Conservation (phyloP, 352 stramenopile species). For the Phytophthora citrophthora region DNA sequence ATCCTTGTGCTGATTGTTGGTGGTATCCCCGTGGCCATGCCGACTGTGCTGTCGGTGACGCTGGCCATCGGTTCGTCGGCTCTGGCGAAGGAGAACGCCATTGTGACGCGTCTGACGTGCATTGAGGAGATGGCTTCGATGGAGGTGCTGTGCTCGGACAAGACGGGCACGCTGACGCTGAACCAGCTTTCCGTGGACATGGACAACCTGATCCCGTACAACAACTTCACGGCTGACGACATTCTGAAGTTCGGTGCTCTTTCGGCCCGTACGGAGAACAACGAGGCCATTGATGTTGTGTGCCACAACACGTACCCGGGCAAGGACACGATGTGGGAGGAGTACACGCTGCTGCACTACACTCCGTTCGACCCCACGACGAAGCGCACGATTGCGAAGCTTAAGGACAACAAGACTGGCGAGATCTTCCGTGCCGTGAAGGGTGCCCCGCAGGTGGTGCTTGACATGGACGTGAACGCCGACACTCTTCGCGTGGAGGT, state of each 20-base stretch:
- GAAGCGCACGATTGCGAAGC: constrained; percentile 93
- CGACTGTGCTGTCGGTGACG: constrained; percentile 92
- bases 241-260: constrained; percentile 71
- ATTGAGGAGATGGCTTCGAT: constrained; percentile 94
- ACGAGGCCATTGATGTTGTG: constrained; percentile 77
- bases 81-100: constrained; percentile 91
- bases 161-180: constrained; percentile 94
- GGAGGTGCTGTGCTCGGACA: constrained; percentile 95
- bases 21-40: constrained; percentile 94
- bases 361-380: constrained; percentile 85
- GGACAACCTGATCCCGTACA: constrained; percentile 84
- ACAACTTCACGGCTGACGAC: constrained; percentile 59
- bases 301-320: constrained; percentile 80
- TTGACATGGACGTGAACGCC: constrained; percentile 81
- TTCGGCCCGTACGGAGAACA: constrained; percentile 74
- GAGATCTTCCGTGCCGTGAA: constrained; percentile 92
- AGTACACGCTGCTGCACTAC: constrained; percentile 83
- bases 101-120: constrained; percentile 91
- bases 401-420: constrained; percentile 82
- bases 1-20: constrained; percentile 92
- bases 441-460: constrained; percentile 91
- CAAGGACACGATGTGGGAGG: constrained; percentile 81
- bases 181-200: constrained; percentile 96
- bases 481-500: constrained; percentile 65
- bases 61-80: constrained; percentile 92